phyloP scores from a whole-genome alignment of 2,329 filamentous ascomycete genomes.

The Calonectria naviculata region DNA sequence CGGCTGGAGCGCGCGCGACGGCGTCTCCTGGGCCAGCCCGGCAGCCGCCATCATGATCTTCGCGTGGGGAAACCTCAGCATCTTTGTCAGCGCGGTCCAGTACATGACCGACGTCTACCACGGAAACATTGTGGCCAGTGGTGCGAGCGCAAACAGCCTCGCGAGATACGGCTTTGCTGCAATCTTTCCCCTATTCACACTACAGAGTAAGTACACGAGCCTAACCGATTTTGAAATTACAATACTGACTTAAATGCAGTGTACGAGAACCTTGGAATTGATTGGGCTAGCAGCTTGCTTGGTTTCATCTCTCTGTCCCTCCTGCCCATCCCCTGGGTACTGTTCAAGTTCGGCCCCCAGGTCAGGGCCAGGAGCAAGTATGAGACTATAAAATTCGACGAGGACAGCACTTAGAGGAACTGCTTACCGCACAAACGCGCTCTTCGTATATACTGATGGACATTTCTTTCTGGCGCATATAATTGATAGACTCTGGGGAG shows the following conservation, averaged over 20 bases:
- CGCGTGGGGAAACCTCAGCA: conserved; percentile 68
- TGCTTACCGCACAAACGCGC: background rate
- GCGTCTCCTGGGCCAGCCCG: conserved; percentile 62
- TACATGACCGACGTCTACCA: conserved; percentile 69
- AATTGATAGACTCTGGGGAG: background rate
- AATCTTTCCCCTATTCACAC: conserved; percentile 70
- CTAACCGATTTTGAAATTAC: accelerated
- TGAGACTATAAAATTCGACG: conserved; percentile 44
- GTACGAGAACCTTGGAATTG: conserved; percentile 55
- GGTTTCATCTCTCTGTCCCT: conserved; percentile 59
- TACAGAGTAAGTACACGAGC: conserved; percentile 58
- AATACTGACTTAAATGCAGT: conserved; percentile 44
- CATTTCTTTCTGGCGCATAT: background rate
- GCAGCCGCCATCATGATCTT: conserved; percentile 65
- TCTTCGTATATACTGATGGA: too few relatives aligned
- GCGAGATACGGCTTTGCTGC: conserved; percentile 66
- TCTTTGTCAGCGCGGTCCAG: conserved; percentile 65
- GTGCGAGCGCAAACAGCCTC: conserved; percentile 69
- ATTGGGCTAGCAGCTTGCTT: conserved; percentile 59
- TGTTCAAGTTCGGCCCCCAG: conserved; percentile 60
- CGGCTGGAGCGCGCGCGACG: conserved; percentile 62
- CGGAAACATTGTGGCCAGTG: conserved; percentile 65
- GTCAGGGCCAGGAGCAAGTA: conserved; percentile 45
- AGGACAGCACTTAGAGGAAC: background rate
- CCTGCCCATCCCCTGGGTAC: conserved; percentile 63